Base-by-base conservation (phyloP, 306 rosid species). In the Fragaria ananassa region DNA sequence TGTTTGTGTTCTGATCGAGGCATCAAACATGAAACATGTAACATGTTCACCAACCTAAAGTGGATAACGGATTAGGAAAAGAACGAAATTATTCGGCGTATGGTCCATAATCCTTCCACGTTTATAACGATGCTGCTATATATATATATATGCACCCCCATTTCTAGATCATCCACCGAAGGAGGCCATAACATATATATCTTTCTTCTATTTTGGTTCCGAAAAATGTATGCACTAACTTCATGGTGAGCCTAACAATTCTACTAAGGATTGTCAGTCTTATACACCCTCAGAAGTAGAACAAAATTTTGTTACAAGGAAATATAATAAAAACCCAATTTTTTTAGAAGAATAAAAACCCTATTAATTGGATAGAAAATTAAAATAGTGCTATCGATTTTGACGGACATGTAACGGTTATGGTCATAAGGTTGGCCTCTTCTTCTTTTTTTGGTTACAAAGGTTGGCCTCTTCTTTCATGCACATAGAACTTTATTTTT, bases 1-100 rank as follows among this genome's bases (percentile, higher is more conserved):
- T 12, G 50, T 67, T 72, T 13, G 41, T 56, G 66, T n/a, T 54
- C 13, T 0, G 37, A 27, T 13, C n/a, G 69, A 35, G 69, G 68
- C 70, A 27, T 74, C 77, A 74, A 74, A 74, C 77, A 17, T 34
- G 45, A 58, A 74, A 74, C 77, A 44, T 63, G 68, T 23, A 54
- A 72, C 76, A 56, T 39, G 25, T 17, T 25, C 57, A 42, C 44
- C 57, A 25, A 60, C 66, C 56, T 14, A 75, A 75, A 50, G 19
- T 75, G 50, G 79, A 66, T 39, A 76, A 66, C 31, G 25, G 65
- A 25, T 8, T 23, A 25, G 45, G 39, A 25, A 37, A 53, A 37
- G 25, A 56, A 39, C 53, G 68, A 8, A 8, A 73, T 41, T 73
- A 57, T 73, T 56, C 41, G 31, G 41, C 67, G 17, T 27, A 41